phyloP scores from a whole-genome alignment of 257 asterid species.

The Lantana camara region DNA sequence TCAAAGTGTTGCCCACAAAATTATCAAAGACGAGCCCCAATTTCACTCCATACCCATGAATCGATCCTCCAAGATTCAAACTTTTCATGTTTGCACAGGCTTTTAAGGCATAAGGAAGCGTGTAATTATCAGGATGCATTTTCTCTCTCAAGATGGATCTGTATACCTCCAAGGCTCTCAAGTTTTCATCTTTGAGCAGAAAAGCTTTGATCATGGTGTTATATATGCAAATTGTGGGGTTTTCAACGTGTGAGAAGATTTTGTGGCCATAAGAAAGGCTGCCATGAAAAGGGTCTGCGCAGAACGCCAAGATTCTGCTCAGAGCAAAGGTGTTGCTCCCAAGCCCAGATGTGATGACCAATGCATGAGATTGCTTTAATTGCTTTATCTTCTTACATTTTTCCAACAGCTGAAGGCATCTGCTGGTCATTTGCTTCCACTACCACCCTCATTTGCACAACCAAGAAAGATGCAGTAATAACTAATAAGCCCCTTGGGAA shows the following conservation, averaged over 20 bases:
- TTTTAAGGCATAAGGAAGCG: slow-evolving; percentile 63
- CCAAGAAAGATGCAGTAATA: neutral
- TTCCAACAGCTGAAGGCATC: slow-evolving; percentile 49
- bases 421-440: slow-evolving; percentile 37
- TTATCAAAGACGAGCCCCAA: slow-evolving; percentile 48
- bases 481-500: too few species aligned
- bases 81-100: slow-evolving; percentile 46
- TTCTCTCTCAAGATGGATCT: slow-evolving; percentile 44
- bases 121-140: slow-evolving; percentile 63
- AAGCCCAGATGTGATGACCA: slow-evolving; percentile 56
- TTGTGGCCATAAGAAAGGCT: slow-evolving; percentile 43
- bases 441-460: slow-evolving; percentile 15
- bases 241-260: slow-evolving; percentile 50
- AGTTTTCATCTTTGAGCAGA: slow-evolving; percentile 45
- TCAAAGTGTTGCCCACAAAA: slow-evolving; percentile 58
- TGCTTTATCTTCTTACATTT: slow-evolving; percentile 53
- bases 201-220: slow-evolving; percentile 68
- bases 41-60: slow-evolving; percentile 59
- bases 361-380: slow-evolving; percentile 53
- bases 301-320: slow-evolving; percentile 76
- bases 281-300: slow-evolving; percentile 54
- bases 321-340: slow-evolving; percentile 56
- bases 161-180: slow-evolving; percentile 38
- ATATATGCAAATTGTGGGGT: slow-evolving; percentile 65
- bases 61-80: slow-evolving; percentile 42